Percentiles rank a stretch among this genome's conserved stretches.
Conservation (phyloP, 192 early-diverging fungal species). For the Umbelopsis isabellina region DNA sequence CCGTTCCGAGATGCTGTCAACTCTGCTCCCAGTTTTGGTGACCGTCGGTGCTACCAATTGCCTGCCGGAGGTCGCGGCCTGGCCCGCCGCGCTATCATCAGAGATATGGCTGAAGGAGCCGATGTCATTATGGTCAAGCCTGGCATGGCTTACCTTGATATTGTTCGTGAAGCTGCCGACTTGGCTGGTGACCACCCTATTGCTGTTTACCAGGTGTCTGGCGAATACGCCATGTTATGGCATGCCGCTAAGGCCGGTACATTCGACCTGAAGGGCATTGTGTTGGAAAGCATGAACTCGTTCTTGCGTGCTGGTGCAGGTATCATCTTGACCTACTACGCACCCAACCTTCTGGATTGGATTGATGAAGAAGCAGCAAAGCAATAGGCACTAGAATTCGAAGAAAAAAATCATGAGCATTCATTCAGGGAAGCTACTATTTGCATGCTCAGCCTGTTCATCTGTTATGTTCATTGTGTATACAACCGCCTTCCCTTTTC, state of each 20-base stretch:
- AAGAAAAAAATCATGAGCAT: no score
- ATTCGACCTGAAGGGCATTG: constrained; percentile 81
- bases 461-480: no score
- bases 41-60: constrained; percentile 95
- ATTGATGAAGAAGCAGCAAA: constrained; percentile 53
- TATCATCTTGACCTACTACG: constrained; percentile 96
- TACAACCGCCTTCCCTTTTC: no score
- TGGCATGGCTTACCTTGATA: constrained; percentile 92
- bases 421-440: no score
- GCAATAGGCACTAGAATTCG: neutral
- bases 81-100: constrained; percentile 83
- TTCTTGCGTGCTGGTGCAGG: constrained; percentile 90
- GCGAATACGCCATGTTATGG: constrained; percentile 84
- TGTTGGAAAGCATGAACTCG: constrained; percentile 82
- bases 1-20: constrained; percentile 97
- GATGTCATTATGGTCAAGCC: constrained; percentile 99
- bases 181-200: constrained; percentile 84
- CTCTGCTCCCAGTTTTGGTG: constrained; percentile 89
- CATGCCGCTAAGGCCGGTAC: constrained; percentile 84
- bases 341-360: constrained; percentile 92
- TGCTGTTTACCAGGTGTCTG: constrained; percentile 96
- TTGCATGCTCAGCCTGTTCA: no score
- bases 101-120: constrained; percentile 92
- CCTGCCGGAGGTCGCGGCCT: constrained; percentile 88
- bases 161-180: constrained; percentile 85